Conservation (phyloP, 306 rosid species). For the Vicia villosa region DNA sequence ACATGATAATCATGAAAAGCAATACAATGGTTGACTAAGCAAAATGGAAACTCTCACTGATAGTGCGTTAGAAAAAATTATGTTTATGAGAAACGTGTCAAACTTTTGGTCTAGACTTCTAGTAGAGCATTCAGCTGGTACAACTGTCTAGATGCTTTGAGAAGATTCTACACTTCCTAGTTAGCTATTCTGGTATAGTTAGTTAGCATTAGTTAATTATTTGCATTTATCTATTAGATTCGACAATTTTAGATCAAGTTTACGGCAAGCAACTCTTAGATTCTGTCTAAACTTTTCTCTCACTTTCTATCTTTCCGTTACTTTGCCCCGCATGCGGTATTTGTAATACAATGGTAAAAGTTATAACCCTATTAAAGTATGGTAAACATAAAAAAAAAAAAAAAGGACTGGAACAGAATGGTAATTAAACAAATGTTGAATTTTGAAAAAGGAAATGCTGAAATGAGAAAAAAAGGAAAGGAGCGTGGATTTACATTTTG, state of each 20-base stretch:
- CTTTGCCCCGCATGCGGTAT: background rate
- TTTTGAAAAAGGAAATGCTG: slow-evolving; percentile 11
- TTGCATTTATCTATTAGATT: background rate
- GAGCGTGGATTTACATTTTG: slow-evolving; percentile 59
- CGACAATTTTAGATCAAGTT: slow-evolving; percentile 2
- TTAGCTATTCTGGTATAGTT: background rate
- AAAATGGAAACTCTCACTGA: slow-evolving; percentile 8
- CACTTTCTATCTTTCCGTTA: slow-evolving; percentile 4
- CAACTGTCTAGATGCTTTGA: slow-evolving; percentile 4
- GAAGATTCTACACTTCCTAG: slow-evolving; percentile 3
- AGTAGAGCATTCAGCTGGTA: slow-evolving; percentile 4
- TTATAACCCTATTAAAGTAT: background rate
- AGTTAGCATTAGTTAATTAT: slow-evolving; percentile 3
- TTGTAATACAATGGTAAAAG: slow-evolving; percentile 3
- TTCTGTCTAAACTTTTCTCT: slow-evolving; percentile 2
- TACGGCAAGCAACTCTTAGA: slow-evolving; percentile 2
- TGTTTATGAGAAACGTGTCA: background rate
- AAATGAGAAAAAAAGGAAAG: slow-evolving; percentile 26
- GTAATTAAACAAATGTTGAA: slow-evolving; percentile 9
- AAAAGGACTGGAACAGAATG: background rate
- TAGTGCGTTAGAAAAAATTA: background rate
- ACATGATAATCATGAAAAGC: slow-evolving; percentile 19
- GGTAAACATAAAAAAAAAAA: background rate
- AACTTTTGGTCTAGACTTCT: background rate
- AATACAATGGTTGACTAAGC: background rate